Conservation (phyloP, 2,329 filamentous ascomycete genomes). For the Epichloe gansuensis region DNA sequence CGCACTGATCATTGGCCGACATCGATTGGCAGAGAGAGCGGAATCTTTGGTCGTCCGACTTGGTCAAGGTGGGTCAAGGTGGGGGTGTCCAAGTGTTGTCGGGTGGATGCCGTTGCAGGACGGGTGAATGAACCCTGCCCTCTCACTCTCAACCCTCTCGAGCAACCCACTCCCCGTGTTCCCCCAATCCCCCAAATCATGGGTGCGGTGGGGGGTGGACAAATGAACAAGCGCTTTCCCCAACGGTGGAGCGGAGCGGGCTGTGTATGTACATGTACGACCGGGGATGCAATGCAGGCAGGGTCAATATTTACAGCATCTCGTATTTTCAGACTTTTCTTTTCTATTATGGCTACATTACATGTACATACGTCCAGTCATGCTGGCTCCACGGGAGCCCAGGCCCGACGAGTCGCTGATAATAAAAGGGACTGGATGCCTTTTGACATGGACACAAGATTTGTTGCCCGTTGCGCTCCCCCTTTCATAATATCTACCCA, state of each 20-base stretch:
- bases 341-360: not conserved
- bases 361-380: not conserved
- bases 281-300: not conserved
- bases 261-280: too few species aligned
- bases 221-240: not conserved
- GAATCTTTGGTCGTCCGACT: not conserved
- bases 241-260: not conserved
- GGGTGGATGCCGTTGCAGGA: slow-evolving; percentile 1
- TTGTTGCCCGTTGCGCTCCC: not conserved
- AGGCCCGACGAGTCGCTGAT: not conserved
- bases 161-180: not conserved
- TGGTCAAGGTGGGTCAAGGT: not conserved
- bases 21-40: too few species aligned
- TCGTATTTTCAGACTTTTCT: slow-evolving; percentile 8
- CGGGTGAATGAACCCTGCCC: not conserved
- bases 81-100: not conserved
- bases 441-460: not conserved
- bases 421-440: slow-evolving; percentile 1
- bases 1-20: not conserved
- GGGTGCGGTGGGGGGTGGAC: not conserved
- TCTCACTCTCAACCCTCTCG: not conserved
- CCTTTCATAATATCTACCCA: not conserved
- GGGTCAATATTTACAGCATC: slow-evolving; percentile 7
- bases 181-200: not conserved
- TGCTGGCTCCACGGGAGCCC: not conserved